Evolutionary conservation across 768 basidiomycete genomes (phyloP).

Genomic region (Boletus huronensis): DNA sequence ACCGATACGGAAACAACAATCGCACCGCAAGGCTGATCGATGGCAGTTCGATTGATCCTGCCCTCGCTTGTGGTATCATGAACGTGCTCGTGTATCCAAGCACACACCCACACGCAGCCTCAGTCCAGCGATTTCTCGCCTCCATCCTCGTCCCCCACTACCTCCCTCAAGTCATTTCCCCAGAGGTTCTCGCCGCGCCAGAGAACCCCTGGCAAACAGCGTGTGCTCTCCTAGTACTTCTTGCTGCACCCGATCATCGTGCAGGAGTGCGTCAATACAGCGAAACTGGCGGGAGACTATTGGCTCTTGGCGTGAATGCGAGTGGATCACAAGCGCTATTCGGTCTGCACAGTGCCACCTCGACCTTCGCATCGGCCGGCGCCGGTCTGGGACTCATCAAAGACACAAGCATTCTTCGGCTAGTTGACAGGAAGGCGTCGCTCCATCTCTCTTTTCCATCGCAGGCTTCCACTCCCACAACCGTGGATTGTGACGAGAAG

Average conservation of each 20-base stretch:
- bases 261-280: slow-evolving; percentile 57
- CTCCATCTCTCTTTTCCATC: slow-evolving; percentile 29
- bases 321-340: slow-evolving; percentile 45
- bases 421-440: slow-evolving; percentile 21
- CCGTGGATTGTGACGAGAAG: slow-evolving; percentile 4
- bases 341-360: slow-evolving; percentile 33
- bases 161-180: slow-evolving; percentile 67
- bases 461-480: slow-evolving; percentile 4
- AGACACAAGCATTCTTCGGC: slow-evolving; percentile 25
- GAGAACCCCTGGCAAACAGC: slow-evolving; percentile 72
- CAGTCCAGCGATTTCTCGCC: slow-evolving; percentile 47
- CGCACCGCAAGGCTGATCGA: not conserved
- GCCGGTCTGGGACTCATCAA: slow-evolving; percentile 32
- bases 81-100: slow-evolving; percentile 75
- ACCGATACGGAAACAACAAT: not conserved
- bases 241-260: slow-evolving; percentile 43
- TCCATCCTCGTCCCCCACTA: slow-evolving; percentile 68
- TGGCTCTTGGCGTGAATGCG: slow-evolving; percentile 62
- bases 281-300: slow-evolving; percentile 62
- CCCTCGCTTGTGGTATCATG: slow-evolving; percentile 35
- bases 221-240: slow-evolving; percentile 82
- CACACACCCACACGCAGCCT: slow-evolving; percentile 52
- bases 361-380: slow-evolving; percentile 38
- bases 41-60: not conserved
- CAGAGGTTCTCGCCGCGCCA: slow-evolving; percentile 50